Evolutionary conservation across 1,139 yeast species (phyloP).

Genomic region (Cylindricascospora bacillispora): DNA sequence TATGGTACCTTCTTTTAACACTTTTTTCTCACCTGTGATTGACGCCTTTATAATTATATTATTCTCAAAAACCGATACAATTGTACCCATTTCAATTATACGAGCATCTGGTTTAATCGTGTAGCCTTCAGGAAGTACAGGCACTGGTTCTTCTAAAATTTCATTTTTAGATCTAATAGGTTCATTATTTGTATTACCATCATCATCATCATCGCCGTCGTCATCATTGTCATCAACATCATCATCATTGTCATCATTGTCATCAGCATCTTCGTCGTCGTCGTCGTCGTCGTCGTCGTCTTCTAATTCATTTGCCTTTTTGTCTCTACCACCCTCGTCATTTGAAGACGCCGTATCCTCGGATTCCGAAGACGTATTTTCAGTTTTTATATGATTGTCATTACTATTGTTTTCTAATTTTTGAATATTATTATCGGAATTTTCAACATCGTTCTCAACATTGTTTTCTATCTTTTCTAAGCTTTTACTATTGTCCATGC

Average conservation of each 20-base stretch:
- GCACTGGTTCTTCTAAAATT: conserved; percentile 52
- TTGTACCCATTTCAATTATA: conserved; percentile 61
- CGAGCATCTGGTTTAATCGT: conserved; percentile 45
- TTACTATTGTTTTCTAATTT: conserved; percentile 2
- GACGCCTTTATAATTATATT: conserved; percentile 62
- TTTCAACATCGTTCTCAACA: not conserved
- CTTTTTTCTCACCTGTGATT: conserved; percentile 76
- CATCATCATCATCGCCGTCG: conserved; percentile 21
- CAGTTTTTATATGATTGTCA: too few relatives aligned
- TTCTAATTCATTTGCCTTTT: too few relatives aligned
- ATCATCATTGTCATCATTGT: conserved; percentile 5
- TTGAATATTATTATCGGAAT: conserved; percentile 1
- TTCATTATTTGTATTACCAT: conserved; percentile 30
- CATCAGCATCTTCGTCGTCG: conserved; percentile 7
- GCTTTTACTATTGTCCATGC: not conserved
- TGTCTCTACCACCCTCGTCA: too few relatives aligned
- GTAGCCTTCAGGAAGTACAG: conserved; percentile 57
- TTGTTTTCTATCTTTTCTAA: conserved; percentile 2
- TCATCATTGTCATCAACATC: conserved; percentile 13
- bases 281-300: too few relatives aligned
- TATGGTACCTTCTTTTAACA: conserved; percentile 70
- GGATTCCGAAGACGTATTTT: too few relatives aligned
- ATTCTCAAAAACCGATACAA: conserved; percentile 57
- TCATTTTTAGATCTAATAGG: conserved; percentile 79
- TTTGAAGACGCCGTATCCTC: conserved; percentile 4